Conservation (phyloP, 306 rosid species). For the Quercus mongolica region DNA sequence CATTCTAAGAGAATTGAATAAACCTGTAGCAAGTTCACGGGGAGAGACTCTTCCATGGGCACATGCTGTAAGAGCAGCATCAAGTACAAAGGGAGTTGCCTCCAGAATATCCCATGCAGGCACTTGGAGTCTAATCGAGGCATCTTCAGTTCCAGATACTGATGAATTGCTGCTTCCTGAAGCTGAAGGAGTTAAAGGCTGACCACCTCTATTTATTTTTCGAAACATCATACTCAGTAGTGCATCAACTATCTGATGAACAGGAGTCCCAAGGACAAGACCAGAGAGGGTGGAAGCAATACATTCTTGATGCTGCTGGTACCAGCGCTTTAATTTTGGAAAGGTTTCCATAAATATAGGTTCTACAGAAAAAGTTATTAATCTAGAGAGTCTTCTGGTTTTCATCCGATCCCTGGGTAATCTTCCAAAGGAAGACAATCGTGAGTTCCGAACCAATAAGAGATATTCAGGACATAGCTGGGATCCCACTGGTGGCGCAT, state of each 20-base stretch:
- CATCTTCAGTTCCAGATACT: slow-evolving; percentile 54
- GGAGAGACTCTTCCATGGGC: slow-evolving; percentile 84
- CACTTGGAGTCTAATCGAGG: slow-evolving; percentile 65
- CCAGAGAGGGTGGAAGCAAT: slow-evolving; percentile 71
- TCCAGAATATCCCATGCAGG: slow-evolving; percentile 96
- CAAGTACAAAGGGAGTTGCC: slow-evolving; percentile 92
- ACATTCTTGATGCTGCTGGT: slow-evolving; percentile 81
- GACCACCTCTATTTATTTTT: slow-evolving; percentile 57
- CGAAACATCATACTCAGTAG: slow-evolving; percentile 68
- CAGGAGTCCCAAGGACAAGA: slow-evolving; percentile 65
- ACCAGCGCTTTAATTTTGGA: slow-evolving; percentile 81
- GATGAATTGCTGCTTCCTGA: slow-evolving; percentile 65
- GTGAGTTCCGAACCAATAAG: slow-evolving; percentile 66
- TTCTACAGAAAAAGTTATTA: slow-evolving; percentile 37
- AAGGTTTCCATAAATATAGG: slow-evolving; percentile 69
- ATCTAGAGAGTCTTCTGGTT: slow-evolving; percentile 54
- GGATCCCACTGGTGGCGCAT: slow-evolving; percentile 62
- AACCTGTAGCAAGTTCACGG: slow-evolving; percentile 91
- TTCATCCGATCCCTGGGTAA: slow-evolving; percentile 50
- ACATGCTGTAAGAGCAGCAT: slow-evolving; percentile 88
- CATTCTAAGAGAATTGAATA: slow-evolving; percentile 15
- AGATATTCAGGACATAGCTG: slow-evolving; percentile 77
- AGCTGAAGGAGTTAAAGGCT: slow-evolving; percentile 53
- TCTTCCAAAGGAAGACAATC: slow-evolving; percentile 50
- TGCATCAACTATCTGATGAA: slow-evolving; percentile 73